Base-by-base conservation (phyloP, 768 basidiomycete genomes). In the Leucosporidium yakuticum region DNA sequence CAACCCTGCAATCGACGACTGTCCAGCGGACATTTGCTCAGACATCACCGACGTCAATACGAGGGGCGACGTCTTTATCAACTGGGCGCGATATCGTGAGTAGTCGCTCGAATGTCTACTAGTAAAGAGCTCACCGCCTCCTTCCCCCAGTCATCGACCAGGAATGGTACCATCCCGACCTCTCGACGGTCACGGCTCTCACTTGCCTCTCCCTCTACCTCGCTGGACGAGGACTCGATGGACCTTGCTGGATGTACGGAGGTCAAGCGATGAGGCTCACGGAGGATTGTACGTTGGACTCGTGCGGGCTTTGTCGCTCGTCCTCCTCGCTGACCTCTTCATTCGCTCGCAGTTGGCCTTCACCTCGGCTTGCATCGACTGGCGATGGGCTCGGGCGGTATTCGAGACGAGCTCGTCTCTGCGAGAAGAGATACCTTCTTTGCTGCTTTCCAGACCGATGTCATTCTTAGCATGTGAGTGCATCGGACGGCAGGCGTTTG, bases 41-140 rank as follows among this genome's bases (percentile, higher is more conserved):
- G n/a, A 67, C 17, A 60, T 64, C 32, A 68, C 65, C 17, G 68
- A 69, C 32, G 27, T 32, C 11, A 63, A 67, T 4, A 73, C 68
- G 50, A 12, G 71, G 1, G 71, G 71, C 20, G 71, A 73, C 25
- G 63, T 73, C 4, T 73, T 69, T 20, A 39, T 64, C 34, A 67
- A 48, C 0, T 69, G 65, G 65, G 63, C 63, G 7, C 21, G 68
- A 14, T 64, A 67, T 39, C 17, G 53, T 54, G 9, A 25, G 53
- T 29, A 15, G 4, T 15, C 14, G 27, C 2, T 29, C 0, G 11
- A 14, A 27, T 9, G 17, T 59, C 12, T 14, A 59, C 0, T 4
- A 32, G 55, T 7, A 2, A 2, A 17, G 25, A 54, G 27, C 29
- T 44, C 12, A 34, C 31, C 14, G n/a, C 11, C 8, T 6, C 1